Base-by-base conservation (phyloP, 257 asterid genomes). In the Salvia rosmarinus region DNA sequence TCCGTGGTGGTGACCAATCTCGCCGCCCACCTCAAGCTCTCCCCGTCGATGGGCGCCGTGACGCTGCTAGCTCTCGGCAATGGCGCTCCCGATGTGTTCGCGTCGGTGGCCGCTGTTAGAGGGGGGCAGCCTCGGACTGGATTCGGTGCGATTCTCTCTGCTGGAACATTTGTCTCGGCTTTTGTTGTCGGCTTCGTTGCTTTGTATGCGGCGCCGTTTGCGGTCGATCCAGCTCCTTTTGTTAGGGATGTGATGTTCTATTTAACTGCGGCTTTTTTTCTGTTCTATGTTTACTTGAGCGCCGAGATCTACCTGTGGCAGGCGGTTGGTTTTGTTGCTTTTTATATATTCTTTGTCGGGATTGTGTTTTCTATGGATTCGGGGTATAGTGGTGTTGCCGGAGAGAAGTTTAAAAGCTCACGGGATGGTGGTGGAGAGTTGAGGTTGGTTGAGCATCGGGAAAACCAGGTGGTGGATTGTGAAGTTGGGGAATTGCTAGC, bases 221-320 rank as follows among this genome's bases (percentile, higher is more conserved):
- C 90, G 1, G 98, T 94, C 28, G 96, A 94, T 62, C 88, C 98
- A 0, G 98, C 88, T 3, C 85, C 95, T 4, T 95, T 95, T 61
- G 70, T 91, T 17, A 86, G 99, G 89, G 98, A 95, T 75, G 99
- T 91, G 49, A 12, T 88, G 81, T 95, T 95, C 80, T 95, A 95
- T 72, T 83, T 95, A 75, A 84, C 83, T 13, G 93, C 96, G 37
- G 96, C 96, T 0, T 71, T 88, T 74, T 88, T 86, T 52, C 76
- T 91, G 84, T 95, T 95, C 61, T 95, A 86, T 67, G 99, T 95
- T 16, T 95, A 91, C 81, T 77, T 95, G 91, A 95, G 98, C 76
- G 98, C 95, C 37, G 98, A 91, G 94, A 95, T 95, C 78, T 89
- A 70, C 83, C 65, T 95, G 81, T 95, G 98, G 99, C 99, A 95